Evolutionary conservation across 805 yeast genomes (phyloP).

Genomic region (Candida tammaniensis): DNA sequence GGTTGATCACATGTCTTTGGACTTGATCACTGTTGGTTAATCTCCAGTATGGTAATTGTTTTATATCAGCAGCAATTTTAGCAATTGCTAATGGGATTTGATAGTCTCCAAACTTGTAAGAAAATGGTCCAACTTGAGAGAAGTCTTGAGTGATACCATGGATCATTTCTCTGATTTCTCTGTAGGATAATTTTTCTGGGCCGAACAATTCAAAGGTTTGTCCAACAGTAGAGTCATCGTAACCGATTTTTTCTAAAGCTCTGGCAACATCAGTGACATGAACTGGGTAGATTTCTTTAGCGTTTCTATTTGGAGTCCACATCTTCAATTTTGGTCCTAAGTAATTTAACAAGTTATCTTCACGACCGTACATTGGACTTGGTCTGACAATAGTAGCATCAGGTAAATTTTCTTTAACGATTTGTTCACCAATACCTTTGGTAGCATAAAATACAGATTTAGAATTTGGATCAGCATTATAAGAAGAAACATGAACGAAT

Average conservation of each 20-base stretch:
- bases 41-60: constrained; percentile 44
- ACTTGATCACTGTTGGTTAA: constrained; percentile 68
- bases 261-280: constrained; percentile 75
- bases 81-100: constrained; percentile 44
- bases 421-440: constrained; percentile 74
- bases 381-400: constrained; percentile 85
- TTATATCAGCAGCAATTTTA: constrained; percentile 42
- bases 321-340: constrained; percentile 54
- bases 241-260: constrained; percentile 76
- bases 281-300: constrained; percentile 65
- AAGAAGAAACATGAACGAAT: constrained; percentile 73
- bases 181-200: constrained; percentile 57
- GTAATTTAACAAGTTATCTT: constrained; percentile 65
- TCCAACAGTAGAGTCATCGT: constrained; percentile 77
- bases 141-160: constrained; percentile 56
- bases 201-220: constrained; percentile 74
- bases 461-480: constrained; percentile 69
- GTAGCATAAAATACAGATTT: constrained; percentile 72
- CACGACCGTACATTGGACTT: constrained; percentile 73
- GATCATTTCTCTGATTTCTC: constrained; percentile 68
- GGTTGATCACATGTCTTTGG: constrained; percentile 70
- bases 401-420: constrained; percentile 64
- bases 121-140: constrained; percentile 43
- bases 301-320: constrained; percentile 64
- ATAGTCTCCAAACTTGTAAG: constrained; percentile 43